Evolutionary conservation across 352 stramenopile genomes (phyloP).

Genomic region (Stramenopiles sp.): DNA sequence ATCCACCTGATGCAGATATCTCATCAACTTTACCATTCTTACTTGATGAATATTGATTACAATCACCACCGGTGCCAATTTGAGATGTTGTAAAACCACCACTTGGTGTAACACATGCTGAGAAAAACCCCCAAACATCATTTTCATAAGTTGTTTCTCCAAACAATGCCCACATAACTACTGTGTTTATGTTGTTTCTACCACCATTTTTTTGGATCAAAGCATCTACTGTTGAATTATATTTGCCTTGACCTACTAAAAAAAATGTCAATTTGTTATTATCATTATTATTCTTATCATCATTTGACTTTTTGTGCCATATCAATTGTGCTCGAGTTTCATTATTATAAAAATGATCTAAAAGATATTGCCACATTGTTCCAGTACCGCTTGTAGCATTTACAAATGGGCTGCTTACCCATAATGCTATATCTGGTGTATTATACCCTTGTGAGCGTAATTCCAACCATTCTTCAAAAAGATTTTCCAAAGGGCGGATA

Average conservation of each 20-base stretch:
- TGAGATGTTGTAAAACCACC: background rate
- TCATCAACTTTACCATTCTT: background rate
- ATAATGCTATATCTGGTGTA: background rate
- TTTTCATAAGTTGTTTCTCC: background rate
- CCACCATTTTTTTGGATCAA: background rate
- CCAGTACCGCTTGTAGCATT: background rate
- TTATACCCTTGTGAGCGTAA: background rate
- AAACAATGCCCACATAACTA: background rate
- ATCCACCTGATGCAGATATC: background rate
- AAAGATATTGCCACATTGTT: slow-evolving; percentile 6
- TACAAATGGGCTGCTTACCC: background rate
- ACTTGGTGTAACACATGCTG: background rate
- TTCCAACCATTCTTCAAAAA: slow-evolving; percentile 6
- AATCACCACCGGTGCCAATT: background rate
- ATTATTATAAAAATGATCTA: slow-evolving; percentile 8
- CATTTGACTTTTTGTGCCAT: background rate
- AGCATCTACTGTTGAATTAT: background rate
- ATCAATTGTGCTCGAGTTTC: background rate
- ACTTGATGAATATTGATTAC: background rate
- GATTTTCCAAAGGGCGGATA: background rate
- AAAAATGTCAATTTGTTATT: slow-evolving; percentile 1
- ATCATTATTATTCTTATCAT: background rate
- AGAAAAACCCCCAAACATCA: background rate
- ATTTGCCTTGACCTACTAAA: background rate
- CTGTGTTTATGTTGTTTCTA: background rate